Conservation (phyloP, 768 basidiomycete species). For the Kwoniella shandongensis region DNA sequence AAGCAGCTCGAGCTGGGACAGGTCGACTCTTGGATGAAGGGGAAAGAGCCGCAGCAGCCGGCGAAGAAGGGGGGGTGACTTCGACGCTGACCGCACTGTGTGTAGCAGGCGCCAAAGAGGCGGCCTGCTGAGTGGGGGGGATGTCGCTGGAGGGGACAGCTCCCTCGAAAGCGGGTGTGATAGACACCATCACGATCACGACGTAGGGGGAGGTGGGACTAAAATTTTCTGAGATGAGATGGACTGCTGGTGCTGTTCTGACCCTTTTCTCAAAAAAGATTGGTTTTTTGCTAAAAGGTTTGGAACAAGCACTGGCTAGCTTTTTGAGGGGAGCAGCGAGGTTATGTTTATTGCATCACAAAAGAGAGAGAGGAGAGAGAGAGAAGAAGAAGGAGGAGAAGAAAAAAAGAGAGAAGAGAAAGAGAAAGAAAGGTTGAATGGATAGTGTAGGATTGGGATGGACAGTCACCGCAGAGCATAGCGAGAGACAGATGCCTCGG, state of each 20-base stretch:
- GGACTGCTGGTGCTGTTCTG: background rate
- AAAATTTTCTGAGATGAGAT: too few species aligned
- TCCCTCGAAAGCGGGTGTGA: constrained; percentile 35
- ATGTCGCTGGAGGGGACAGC: constrained; percentile 38
- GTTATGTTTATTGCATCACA: constrained; percentile 15
- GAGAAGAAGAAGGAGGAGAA: constrained; percentile 17
- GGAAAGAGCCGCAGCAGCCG: constrained; percentile 10
- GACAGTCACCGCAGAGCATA: background rate
- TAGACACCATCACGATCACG: constrained; percentile 18
- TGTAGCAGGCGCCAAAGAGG: constrained; percentile 28
- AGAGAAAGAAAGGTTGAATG: constrained; percentile 8
- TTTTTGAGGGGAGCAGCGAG: background rate
- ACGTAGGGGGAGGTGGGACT: background rate
- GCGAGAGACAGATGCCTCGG: too few species aligned
- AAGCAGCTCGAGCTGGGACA: constrained; percentile 12
- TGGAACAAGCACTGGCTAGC: constrained; percentile 12
- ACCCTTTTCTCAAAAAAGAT: constrained; percentile 6
- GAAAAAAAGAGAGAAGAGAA: constrained; percentile 20
- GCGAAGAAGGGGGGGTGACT: constrained; percentile 34
- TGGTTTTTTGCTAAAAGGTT: constrained; percentile 9
- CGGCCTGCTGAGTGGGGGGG: constrained; percentile 25
- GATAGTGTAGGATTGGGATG: background rate
- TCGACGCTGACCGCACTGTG: constrained; percentile 36
- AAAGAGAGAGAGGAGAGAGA: constrained; percentile 17
- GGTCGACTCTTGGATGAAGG: constrained; percentile 15